A percentile compares a stretch with the other conserved stretches of the same genome.
Evolutionary conservation across 2,329 filamentous ascomycete species (phyloP).

Genomic region (Paecilomyces sp.): DNA sequence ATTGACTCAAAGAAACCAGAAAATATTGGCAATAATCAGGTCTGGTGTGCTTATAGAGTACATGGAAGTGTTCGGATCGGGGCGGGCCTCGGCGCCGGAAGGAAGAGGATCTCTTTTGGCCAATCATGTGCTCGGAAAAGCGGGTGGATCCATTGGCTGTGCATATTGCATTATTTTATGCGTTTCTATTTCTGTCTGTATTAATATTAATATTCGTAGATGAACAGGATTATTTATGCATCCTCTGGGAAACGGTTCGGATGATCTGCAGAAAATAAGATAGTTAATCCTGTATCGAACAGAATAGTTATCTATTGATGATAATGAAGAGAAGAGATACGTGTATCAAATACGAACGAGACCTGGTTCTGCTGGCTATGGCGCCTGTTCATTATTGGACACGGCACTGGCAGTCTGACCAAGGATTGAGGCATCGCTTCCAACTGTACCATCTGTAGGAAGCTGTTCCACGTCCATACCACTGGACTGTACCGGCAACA

Average conservation of each 20-base stretch:
- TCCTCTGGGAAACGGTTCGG: not conserved
- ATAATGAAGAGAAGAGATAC: not conserved
- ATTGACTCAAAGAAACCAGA: no score
- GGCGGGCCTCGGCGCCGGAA: no score
- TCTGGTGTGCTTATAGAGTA: no score
- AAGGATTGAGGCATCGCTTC: not conserved
- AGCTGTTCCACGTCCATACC: not conserved
- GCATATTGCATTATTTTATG: not conserved
- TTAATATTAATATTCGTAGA: no score
- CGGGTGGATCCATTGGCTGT: not conserved
- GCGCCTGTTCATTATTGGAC: not conserved
- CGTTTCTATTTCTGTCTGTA: not conserved
- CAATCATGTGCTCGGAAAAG: not conserved
- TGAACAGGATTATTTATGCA: not conserved
- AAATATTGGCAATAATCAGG: no score
- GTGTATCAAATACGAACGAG: not conserved
- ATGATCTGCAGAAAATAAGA: not conserved
- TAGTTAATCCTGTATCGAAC: not conserved
- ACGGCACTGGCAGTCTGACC: not conserved
- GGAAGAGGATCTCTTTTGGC: not conserved
- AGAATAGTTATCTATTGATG: no score
- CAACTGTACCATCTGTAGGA: no score
- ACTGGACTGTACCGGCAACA: not conserved
- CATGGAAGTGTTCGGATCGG: no score
- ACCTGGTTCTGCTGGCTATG: not conserved